Evolutionary conservation across 2,329 filamentous ascomycete genomes (phyloP), one percentile per base, ranked within the genome.

Genomic region (Nemania diffusa): DNA sequence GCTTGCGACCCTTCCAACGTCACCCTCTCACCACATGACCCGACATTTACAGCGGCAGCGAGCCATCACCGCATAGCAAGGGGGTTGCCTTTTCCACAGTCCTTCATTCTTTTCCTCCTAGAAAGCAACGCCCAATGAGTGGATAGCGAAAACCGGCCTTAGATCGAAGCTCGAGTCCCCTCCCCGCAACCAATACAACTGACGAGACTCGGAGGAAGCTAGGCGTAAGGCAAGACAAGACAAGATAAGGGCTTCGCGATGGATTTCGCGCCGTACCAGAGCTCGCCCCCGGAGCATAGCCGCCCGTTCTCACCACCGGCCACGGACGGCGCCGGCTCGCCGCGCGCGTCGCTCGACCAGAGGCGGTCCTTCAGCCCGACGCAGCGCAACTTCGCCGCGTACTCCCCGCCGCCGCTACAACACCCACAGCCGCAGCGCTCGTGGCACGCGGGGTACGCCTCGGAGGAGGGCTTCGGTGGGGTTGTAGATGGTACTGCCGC

Each of bases 221-320:
- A 46, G 42, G 15, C n/a, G 42, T 22, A 46, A 44, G 17, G 40
- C 5, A 15, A n/a, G 34, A 7, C 34, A 37, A 37, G 5, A 52
- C 20, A 6, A 27, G 15, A 32, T 9, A n/a, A 40, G 24, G 37
- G 6, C 24, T 26, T 70, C 68, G 82, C 74, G 63, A 96, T 96
- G 92, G 92, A 97, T 83, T 99, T 98, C 79, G 96, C 96, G 52
- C 96, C 96, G 42, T 99, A 98, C 82, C 96, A 98, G 84, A 95
- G 95, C 80, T 91, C 91, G 56, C 91, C 92, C 17, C 96, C 96
- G 9, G 94, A 98, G 82, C 87, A 91, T 74, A 88, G 90, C 73
- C 92, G 95, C 75, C 89, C 91, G 59, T 86, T 94, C 78, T 97
- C 93, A 22, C 93, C 94, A 59, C 86, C 90, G 11, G 81, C 79